Evolutionary conservation across 140 eudicot genomes (phyloP).

Genomic region (Stevia rebaudiana): DNA sequence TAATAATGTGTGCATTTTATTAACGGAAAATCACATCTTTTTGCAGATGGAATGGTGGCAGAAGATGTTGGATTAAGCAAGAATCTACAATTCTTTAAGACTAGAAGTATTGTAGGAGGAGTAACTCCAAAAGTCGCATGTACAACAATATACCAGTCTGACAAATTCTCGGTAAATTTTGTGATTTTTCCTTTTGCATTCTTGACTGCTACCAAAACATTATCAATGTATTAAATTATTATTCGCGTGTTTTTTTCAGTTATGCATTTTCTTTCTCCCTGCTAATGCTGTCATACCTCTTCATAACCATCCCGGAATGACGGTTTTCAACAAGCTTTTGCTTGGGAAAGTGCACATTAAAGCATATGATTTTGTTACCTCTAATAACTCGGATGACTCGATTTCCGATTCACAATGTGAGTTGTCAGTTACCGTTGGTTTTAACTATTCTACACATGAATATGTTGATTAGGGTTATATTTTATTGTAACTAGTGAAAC

Average conservation of each 20-base stretch:
- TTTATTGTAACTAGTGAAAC: background rate
- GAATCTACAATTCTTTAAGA: conserved; percentile 56
- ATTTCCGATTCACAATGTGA: conserved; percentile 34
- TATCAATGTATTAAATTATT: background rate
- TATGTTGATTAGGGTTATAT: background rate
- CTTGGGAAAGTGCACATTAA: conserved; percentile 76
- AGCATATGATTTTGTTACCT: conserved; percentile 70
- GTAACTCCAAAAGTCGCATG: conserved; percentile 50
- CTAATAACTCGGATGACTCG: conserved; percentile 26
- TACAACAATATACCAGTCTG: conserved; percentile 55
- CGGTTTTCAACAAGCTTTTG: conserved; percentile 85
- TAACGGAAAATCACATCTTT: conserved; percentile 5
- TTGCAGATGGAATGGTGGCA: conserved; percentile 61
- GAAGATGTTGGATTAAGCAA: conserved; percentile 70
- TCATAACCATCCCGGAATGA: conserved; percentile 94
- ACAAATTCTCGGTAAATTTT: conserved; percentile 55
- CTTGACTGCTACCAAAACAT: background rate
- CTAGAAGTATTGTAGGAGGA: conserved; percentile 22
- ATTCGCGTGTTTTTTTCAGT: conserved; percentile 34
- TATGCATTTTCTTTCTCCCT: conserved; percentile 68
- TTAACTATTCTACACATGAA: background rate
- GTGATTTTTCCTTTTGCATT: background rate
- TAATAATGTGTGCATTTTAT: background rate
- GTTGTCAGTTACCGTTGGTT: conserved; percentile 3
- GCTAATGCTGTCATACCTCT: conserved; percentile 74